Conservation (phyloP, 2,329 filamentous ascomycete species). For the Elsinoe perseae region DNA sequence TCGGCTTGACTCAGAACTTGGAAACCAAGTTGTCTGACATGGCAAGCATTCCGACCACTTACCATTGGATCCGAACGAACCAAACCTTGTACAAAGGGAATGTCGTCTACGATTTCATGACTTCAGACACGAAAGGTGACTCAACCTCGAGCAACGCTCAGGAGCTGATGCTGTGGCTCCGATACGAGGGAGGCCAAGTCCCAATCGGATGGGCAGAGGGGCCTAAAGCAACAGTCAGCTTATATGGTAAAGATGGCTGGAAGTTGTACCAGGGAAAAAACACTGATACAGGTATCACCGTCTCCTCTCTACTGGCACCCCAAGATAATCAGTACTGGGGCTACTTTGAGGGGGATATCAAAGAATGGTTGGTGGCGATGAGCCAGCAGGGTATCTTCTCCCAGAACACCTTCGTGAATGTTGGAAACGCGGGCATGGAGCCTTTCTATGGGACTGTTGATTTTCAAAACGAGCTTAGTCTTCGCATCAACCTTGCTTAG, state of each 20-base stretch:
- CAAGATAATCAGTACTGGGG: constrained; percentile 34
- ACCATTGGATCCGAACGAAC: constrained; percentile 36
- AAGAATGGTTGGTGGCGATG: constrained; percentile 37
- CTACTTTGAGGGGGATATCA: constrained; percentile 34
- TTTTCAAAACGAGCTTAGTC: constrained; percentile 19
- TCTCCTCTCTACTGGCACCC: constrained; percentile 30
- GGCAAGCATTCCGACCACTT: constrained; percentile 34
- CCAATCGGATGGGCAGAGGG: constrained; percentile 37
- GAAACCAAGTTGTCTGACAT: constrained; percentile 35
- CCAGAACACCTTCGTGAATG: constrained; percentile 36
- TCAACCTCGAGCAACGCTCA: constrained; percentile 34
- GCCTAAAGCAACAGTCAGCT: constrained; percentile 31
- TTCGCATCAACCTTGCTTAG: constrained; percentile 14
- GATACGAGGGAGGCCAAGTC: constrained; percentile 39
- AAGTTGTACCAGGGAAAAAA: constrained; percentile 39
- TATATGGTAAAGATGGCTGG: constrained; percentile 34
- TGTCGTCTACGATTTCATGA: constrained; percentile 41
- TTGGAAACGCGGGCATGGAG: constrained; percentile 36
- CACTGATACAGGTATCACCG: constrained; percentile 37
- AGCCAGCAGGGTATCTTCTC: constrained; percentile 33
- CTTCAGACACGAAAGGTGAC: constrained; percentile 37
- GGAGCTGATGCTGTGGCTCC: constrained; percentile 42
- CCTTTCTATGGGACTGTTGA: constrained; percentile 21
- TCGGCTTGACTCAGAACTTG: constrained; percentile 38
- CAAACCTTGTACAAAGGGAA: constrained; percentile 39